Conservation (phyloP, 2,329 filamentous ascomycete species). For the Ophiostoma fasciatum region DNA sequence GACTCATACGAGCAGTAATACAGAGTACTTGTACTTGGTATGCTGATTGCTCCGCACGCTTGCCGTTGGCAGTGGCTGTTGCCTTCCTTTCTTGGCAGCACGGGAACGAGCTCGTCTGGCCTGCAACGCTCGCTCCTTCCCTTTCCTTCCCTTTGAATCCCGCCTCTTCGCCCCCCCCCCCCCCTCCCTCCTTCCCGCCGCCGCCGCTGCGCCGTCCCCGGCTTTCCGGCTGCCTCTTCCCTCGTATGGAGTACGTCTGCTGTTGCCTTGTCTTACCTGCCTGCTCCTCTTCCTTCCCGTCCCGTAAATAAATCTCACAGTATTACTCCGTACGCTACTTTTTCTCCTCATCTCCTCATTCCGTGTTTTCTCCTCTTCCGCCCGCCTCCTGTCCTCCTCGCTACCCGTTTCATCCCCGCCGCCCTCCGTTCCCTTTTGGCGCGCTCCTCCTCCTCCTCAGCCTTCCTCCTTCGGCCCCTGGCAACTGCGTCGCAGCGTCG, state of each 20-base stretch:
- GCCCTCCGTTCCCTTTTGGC: background rate
- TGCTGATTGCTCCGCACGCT: too few species aligned
- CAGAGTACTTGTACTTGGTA: too few species aligned
- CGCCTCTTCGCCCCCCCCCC: too few species aligned
- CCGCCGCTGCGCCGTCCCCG: constrained; percentile 4
- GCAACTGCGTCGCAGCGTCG: constrained; percentile 4
- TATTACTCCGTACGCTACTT: too few species aligned
- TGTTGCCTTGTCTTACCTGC: background rate
- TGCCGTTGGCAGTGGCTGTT: too few species aligned
- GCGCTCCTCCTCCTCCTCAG: background rate
- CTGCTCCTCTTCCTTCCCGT: background rate
- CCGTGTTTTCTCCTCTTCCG: constrained; percentile 2
- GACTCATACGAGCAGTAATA: too few species aligned
- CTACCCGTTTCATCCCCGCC: background rate
- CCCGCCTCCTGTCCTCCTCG: background rate
- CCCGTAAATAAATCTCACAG: too few species aligned
- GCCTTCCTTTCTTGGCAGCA: too few species aligned
- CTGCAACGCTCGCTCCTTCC: background rate
- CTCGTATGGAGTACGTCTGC: background rate
- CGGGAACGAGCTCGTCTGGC: too few species aligned
- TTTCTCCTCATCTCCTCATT: too few species aligned
- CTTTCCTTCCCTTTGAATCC: background rate
- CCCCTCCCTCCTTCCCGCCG: too few species aligned
- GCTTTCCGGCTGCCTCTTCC: constrained; percentile 1
- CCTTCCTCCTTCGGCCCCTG: constrained; percentile 6